Base-by-base conservation (phyloP, 805 yeast genomes). In the Isabelozyma heimii region DNA sequence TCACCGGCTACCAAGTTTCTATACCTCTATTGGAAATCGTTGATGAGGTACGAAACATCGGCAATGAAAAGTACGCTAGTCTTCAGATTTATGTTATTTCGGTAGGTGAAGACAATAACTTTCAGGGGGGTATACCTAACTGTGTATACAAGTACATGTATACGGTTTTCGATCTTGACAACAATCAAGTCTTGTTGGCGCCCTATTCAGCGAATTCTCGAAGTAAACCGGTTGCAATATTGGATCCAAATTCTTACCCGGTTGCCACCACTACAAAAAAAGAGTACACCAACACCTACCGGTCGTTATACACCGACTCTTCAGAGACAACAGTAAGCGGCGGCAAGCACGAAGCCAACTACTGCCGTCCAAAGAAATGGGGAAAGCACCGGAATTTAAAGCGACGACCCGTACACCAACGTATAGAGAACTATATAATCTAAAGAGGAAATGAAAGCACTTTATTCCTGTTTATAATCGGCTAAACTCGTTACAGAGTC, bases 21-120 rank as follows among this genome's bases (percentile, higher is more conserved):
- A 49, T 52, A 26, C 46, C 47, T 5, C 17, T 54, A 16, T 16
- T 26, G 7, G 57, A 54, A 4, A 47, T 54, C 20, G 44, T 40
- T 20, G 40, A 44, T 10, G 49, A 50, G 37, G 24, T 17, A 27
- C 40, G 48, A 24, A 42, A 52, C 14, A 38, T 52, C 8, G 51
- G 53, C 8, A 50, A 49, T 5, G 24, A 37, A 5, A 27, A 37
- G 13, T 52, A 49, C 30, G 49, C 47, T 16, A 33, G 39, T 10
- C 42, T 53, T 12, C 40, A 40, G 15, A 38, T 53, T 1, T 26
- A 41, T 13, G 40, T 47, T 5, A 46, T 53, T 5, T 39, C 43
- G 4, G 38, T 52, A 33, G 56, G 51, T 1, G 38, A 20, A 7
- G 46, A 43, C 17, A 17, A 43, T 27, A 43, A 43, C 20, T 43